phyloP scores from a whole-genome alignment of 2,329 filamentous ascomycete species.

The Ophiostoma pallidulum region DNA sequence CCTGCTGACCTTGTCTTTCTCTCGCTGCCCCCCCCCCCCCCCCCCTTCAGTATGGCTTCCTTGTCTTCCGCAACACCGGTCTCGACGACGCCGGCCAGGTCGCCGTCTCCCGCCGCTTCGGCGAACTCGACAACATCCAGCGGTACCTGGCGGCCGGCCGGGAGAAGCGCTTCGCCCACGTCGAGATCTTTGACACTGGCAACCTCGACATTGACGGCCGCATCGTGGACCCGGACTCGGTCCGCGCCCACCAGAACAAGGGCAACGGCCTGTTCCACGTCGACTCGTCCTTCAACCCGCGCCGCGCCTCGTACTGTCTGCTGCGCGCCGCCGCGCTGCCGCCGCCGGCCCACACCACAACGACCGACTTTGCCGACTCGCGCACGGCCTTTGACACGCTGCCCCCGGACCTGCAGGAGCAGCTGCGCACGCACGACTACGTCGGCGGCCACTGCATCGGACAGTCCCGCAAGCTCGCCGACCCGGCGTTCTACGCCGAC shows the following conservation, averaged over 20 bases:
- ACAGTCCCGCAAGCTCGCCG: constrained; percentile 42
- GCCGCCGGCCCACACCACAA: constrained; percentile 33
- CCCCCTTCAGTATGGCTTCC: constrained; percentile 10
- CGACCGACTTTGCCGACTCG: constrained; percentile 44
- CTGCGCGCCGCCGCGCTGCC: constrained; percentile 41
- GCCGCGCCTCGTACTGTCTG: constrained; percentile 41
- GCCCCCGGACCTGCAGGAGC: constrained; percentile 24
- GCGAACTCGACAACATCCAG: constrained; percentile 45
- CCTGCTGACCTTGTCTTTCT: background rate
- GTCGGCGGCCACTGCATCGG: constrained; percentile 41
- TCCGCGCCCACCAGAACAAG: constrained; percentile 31
- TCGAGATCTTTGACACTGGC: constrained; percentile 48
- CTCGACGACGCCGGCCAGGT: constrained; percentile 43
- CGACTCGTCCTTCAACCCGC: constrained; percentile 47
- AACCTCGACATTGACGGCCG: constrained; percentile 42
- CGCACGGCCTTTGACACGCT: constrained; percentile 41
- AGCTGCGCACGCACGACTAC: constrained; percentile 31
- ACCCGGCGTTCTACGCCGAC: constrained; percentile 38
- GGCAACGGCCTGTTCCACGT: constrained; percentile 45
- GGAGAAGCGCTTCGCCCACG: constrained; percentile 35
- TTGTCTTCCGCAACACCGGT: constrained; percentile 23
- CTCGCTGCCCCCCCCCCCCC: background rate
- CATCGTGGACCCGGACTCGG: constrained; percentile 31
- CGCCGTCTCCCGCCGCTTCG: constrained; percentile 39
- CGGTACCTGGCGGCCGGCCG: constrained; percentile 38